Conservation (phyloP, 2,329 filamentous ascomycete species). For the Cordyceps cateniannulata region DNA sequence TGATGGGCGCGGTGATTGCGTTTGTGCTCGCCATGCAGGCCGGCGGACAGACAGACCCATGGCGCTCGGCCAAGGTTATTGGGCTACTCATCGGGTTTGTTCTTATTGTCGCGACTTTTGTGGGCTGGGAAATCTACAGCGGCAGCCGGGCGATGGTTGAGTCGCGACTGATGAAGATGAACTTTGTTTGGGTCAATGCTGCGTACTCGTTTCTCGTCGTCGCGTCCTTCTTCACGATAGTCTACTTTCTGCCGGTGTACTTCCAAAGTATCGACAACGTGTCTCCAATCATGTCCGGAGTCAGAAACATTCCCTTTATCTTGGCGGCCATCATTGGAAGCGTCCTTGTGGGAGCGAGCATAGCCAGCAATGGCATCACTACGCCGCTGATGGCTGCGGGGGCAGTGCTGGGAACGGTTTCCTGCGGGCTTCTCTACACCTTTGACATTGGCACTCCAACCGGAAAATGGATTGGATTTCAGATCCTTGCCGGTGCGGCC, state of each 20-base stretch:
- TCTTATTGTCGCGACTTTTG: slow-evolving; percentile 23
- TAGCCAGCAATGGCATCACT: background rate
- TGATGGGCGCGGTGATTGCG: slow-evolving; percentile 33
- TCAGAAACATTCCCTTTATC: slow-evolving; percentile 31
- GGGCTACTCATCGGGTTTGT: slow-evolving; percentile 27
- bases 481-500: slow-evolving; percentile 37
- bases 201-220: background rate
- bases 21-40: slow-evolving; percentile 35
- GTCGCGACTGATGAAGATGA: slow-evolving; percentile 25
- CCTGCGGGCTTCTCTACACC: slow-evolving; percentile 28
- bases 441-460: slow-evolving; percentile 25
- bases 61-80: slow-evolving; percentile 28
- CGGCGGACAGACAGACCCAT: slow-evolving; percentile 32
- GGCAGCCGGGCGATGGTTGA: slow-evolving; percentile 32
- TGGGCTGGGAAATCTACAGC: slow-evolving; percentile 26
- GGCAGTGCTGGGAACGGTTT: background rate
- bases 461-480: slow-evolving; percentile 39
- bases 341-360: background rate
- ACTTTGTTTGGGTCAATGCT: background rate
- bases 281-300: slow-evolving; percentile 25
- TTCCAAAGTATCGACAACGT: slow-evolving; percentile 27
- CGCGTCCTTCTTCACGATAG: background rate
- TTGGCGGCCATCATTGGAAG: background rate
- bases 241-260: slow-evolving; percentile 32
- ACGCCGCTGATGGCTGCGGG: slow-evolving; percentile 8